phyloP scores from a whole-genome alignment of 805 yeast species.

The Yarrowia porcina region DNA sequence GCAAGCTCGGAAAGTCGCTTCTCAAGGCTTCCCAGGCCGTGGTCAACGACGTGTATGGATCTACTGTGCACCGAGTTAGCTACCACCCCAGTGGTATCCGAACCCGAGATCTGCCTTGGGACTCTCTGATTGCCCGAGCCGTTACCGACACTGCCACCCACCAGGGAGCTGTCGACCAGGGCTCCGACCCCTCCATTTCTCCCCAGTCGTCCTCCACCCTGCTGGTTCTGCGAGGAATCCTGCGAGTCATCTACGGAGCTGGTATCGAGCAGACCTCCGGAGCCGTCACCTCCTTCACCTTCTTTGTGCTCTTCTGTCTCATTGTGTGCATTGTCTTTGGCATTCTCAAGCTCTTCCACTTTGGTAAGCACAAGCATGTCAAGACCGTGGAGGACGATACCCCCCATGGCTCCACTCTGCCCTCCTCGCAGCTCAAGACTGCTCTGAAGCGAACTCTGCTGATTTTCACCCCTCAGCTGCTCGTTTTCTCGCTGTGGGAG shows the following conservation, averaged over 20 bases:
- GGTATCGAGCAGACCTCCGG: constrained; percentile 78
- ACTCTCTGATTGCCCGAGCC: constrained; percentile 15
- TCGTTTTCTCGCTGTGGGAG: constrained; percentile 82
- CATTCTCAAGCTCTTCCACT: constrained; percentile 44
- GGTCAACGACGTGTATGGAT: constrained; percentile 19
- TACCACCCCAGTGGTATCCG: constrained; percentile 16
- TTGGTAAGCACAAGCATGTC: constrained; percentile 32
- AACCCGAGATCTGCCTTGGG: constrained; percentile 15
- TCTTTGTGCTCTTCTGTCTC: constrained; percentile 74
- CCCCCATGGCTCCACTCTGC: constrained; percentile 10
- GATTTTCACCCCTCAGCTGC: constrained; percentile 81
- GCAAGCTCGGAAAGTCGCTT: neutral
- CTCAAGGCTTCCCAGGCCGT: constrained; percentile 5
- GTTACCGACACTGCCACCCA: neutral
- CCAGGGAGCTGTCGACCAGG: constrained; percentile 12
- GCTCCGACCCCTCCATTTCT: constrained; percentile 29
- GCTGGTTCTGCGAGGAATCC: constrained; percentile 78
- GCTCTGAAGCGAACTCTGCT: constrained; percentile 71
- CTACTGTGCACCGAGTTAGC: neutral
- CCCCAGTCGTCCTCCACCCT: constrained; percentile 40
- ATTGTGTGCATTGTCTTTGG: constrained; percentile 62
- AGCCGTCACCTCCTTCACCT: constrained; percentile 83
- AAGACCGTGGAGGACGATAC: constrained; percentile 44
- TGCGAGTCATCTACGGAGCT: constrained; percentile 74
- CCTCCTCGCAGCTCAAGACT: constrained; percentile 61